Evolutionary conservation across 192 early-diverging fungal genomes (phyloP).

Genomic region (Podila epicladia): DNA sequence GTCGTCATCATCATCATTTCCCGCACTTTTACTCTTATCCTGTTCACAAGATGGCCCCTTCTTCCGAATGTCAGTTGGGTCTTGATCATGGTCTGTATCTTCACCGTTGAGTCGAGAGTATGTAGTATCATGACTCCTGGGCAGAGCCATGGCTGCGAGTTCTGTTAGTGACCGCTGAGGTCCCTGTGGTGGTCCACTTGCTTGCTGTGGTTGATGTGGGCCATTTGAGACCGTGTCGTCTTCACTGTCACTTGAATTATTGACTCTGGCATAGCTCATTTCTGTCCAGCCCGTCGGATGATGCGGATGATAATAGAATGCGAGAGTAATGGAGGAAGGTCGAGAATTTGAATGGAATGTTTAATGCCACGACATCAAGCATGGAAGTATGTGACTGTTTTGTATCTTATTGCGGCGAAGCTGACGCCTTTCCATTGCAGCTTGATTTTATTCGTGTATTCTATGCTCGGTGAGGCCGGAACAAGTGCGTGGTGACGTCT

Average conservation of each 20-base stretch:
- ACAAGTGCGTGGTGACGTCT: constrained; percentile 30
- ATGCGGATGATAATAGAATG: too few species aligned
- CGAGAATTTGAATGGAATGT: too few species aligned
- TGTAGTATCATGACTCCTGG: neutral
- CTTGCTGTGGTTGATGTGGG: neutral
- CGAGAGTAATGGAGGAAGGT: too few species aligned
- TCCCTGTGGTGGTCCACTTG: neutral
- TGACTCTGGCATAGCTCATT: constrained; percentile 47
- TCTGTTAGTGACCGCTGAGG: neutral
- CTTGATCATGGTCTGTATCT: neutral
- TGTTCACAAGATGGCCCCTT: neutral
- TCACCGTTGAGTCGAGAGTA: neutral
- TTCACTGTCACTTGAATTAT: constrained; percentile 38
- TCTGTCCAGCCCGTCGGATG: neutral
- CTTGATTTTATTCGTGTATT: too few species aligned
- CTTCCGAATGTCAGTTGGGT: too few species aligned
- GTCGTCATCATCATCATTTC: neutral
- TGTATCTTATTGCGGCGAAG: too few species aligned
- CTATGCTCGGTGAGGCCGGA: constrained; percentile 10
- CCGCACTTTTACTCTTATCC: neutral
- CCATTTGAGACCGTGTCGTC: constrained; percentile 3
- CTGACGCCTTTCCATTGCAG: too few species aligned
- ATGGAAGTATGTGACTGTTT: too few species aligned
- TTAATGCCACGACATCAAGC: too few species aligned
- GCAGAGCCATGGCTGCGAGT: neutral